A percentile compares a stretch with the other conserved stretches of the same genome.
phyloP scores from a whole-genome alignment of 2,329 filamentous ascomycete genomes.

The Xylaria sp. region DNA sequence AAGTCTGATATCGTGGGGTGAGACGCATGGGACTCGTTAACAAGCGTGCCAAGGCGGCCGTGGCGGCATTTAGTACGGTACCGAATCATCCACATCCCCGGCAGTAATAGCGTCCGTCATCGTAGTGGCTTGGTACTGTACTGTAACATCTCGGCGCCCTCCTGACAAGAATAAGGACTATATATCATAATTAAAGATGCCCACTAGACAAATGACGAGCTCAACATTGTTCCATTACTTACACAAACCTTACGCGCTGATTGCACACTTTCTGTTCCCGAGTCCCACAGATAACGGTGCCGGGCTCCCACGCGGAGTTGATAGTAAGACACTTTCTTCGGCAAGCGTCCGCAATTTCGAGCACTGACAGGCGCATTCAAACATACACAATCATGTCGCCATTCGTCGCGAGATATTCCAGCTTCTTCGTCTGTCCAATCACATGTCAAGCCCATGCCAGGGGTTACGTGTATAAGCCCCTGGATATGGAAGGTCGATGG shows the following conservation, averaged over 20 bases:
- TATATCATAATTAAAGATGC: background rate
- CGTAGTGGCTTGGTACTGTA: constrained; percentile 29
- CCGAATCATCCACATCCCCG: constrained; percentile 16
- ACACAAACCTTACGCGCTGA: background rate
- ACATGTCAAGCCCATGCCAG: constrained; percentile 5
- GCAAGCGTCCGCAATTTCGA: background rate
- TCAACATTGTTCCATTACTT: background rate
- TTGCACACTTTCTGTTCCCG: background rate
- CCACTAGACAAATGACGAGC: background rate
- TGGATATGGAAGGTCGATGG: constrained; percentile 29
- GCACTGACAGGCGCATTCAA: constrained; percentile 1
- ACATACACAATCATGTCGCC: constrained; percentile 30
- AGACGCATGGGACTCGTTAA: background rate
- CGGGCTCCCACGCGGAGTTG: background rate
- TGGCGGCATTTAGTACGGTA: constrained; percentile 25
- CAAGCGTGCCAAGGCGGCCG: constrained; percentile 21
- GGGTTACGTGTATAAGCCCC: constrained; percentile 25
- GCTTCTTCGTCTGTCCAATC: constrained; percentile 21
- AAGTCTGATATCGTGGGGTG: constrained; percentile 22
- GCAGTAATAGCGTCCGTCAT: constrained; percentile 15
- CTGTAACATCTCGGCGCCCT: constrained; percentile 27
- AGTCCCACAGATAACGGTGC: background rate
- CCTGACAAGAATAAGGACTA: background rate
- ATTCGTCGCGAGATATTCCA: constrained; percentile 27
- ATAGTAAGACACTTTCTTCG: constrained; percentile 8